Evolutionary conservation across 139 green algal species (phyloP), one percentile per base, ranked within the genome.

Genomic region (Bryopsis sp.): DNA sequence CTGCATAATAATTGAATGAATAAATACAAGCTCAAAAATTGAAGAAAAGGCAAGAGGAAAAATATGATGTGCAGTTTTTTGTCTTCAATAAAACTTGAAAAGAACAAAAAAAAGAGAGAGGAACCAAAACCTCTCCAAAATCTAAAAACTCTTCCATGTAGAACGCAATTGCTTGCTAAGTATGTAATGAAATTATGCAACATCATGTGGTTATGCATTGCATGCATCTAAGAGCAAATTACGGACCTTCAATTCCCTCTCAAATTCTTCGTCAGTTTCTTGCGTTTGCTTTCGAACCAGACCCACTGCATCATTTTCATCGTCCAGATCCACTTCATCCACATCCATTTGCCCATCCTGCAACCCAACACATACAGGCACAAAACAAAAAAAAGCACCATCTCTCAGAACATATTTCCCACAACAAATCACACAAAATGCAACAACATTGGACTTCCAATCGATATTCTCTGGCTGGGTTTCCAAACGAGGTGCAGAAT

Each of bases 231-330:
- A n/a, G n/a, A n/a, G n/a, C n/a, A n/a, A 19, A 54, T 54, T 54
- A 26, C 59, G 28, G 7, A 67, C 59, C 33, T 67, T 34, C 35
- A 69, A n/a, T 22, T 28, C 37, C 37, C 43, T 35, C 43, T 69
- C 62, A 36, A 69, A 69, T 36, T 69, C 62, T 11, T 50, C 31
- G 37, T 69, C 62, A 15, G 43, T 8, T 35, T 69, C 62, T 33
- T 35, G 62, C 4, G 62, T 11, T 22, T 7, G 58, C 29, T 69
- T 69, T 35, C 37, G 8, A 4, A 35, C 62, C 8, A 31, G 39
- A 31, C 43, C 62, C 34, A 69, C 37, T 5, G 24, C 24, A 15
- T 39, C 62, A 54, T 69, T 36, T 19, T 69, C 62, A n/a, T 69
- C 62, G 28, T 69, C 62, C 37, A 69, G 26, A 5, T 35, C 62